A percentile compares a stretch with the other conserved stretches of the same genome.
Evolutionary conservation across 2,329 filamentous ascomycete genomes (phyloP).

Genomic region (Penicillium hordei): DNA sequence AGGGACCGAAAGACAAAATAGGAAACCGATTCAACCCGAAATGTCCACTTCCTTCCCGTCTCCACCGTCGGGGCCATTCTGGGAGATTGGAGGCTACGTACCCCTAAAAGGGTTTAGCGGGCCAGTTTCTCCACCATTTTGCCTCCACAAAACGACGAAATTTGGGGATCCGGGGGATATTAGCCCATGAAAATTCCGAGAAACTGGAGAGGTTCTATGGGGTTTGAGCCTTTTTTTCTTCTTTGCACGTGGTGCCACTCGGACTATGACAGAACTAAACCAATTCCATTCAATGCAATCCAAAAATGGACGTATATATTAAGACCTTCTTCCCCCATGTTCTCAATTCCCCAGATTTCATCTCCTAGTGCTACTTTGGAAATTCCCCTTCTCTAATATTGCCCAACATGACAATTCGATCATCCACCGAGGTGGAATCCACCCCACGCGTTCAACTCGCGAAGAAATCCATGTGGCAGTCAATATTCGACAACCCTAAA

Average conservation of each 20-base stretch:
- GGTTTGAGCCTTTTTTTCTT: constrained; percentile 12
- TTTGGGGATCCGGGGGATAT: constrained; percentile 15
- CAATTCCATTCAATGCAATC: background rate
- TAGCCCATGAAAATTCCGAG: constrained; percentile 15
- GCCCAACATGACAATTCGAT: constrained; percentile 12
- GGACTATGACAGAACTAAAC: constrained; percentile 5
- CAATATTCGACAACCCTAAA: constrained; percentile 43
- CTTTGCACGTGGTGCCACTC: constrained; percentile 12
- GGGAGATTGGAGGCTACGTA: constrained; percentile 2
- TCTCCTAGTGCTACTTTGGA: background rate
- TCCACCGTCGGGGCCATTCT: background rate
- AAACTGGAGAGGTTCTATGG: constrained; percentile 5
- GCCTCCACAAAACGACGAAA: constrained; percentile 18
- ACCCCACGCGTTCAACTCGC: constrained; percentile 18
- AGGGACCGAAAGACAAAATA: background rate
- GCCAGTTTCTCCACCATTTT: constrained; percentile 14
- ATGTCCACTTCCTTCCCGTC: constrained; percentile 2
- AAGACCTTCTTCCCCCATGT: constrained; percentile 11
- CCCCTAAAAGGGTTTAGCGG: constrained; percentile 8
- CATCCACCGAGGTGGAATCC: constrained; percentile 16
- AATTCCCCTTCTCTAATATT: background rate
- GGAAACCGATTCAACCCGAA: constrained; percentile 2
- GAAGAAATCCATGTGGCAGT: constrained; percentile 30
- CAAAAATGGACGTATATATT: constrained; percentile 13
- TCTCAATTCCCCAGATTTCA: constrained; percentile 10